Base-by-base conservation (phyloP, 805 yeast species). In the Wickerhamiella hasegawae region DNA sequence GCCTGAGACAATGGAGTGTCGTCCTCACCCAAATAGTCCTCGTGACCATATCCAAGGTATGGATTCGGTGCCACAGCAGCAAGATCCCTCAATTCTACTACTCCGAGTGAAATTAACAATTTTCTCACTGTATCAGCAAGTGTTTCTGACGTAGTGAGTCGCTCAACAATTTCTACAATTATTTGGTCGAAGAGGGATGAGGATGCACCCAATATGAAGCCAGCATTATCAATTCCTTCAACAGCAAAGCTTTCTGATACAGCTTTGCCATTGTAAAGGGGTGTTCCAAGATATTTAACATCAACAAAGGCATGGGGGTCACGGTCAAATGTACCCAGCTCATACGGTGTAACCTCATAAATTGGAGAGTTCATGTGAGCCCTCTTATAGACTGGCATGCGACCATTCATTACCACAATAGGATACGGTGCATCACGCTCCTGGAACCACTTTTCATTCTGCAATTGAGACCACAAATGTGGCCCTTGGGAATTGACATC, bases 321-420 rank as follows among this genome's bases (percentile, higher is more conserved):
- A 15, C 76, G 72, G 49, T 78, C 87, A 84, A 83, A 79, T 4
- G 83, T 72, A 14, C 90, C 87, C 48, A 78, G 55, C 47, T 72
- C 73, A 43, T 55, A 68, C 14, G 82, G 79, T 35, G 40, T 37
- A 32, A 48, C 23, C 28, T 47, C 52, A 23, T 38, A 33, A 5
- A 46, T 62, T 2, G 87, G 76, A 4, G 83, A 72, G 52, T 75
- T 75, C 14, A 53, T 49, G 28, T 72, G 60, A 3, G 40, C 33
- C 2, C 72, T 60, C 11, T 68, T 68, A 14, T 26, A 32, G 5
- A 41, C 1, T 65, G 47, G 22, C 59, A 49, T 8, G 60, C 54
- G 9, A 10, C 70, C 69, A 43, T 34, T 32, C 4, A 25, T 18
- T 2, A 65, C 69, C 46, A 66, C 54, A 45, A 71, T 69, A 39